Evolutionary conservation across 2,329 filamentous ascomycete genomes (phyloP).

Genomic region (Geosmithia flava): DNA sequence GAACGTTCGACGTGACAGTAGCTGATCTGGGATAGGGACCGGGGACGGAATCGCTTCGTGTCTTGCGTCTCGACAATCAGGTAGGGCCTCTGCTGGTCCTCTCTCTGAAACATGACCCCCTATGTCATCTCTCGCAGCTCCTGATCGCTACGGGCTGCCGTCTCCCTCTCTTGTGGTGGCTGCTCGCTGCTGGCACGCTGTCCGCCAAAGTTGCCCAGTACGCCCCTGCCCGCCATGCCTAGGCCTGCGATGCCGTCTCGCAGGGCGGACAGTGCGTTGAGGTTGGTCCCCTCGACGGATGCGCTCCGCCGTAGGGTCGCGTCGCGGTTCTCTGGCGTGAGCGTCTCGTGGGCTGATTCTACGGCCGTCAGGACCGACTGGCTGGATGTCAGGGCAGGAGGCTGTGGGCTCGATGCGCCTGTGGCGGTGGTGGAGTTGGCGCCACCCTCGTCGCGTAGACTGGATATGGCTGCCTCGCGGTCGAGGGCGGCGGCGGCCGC

Average conservation of each 20-base stretch:
- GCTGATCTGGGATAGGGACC: conserved; percentile 1
- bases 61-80: conserved; percentile 15
- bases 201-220: conserved; percentile 20
- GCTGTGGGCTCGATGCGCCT: conserved; percentile 19
- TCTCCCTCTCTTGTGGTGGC: conserved; percentile 5
- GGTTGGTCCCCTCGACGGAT: conserved; percentile 25
- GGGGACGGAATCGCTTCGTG: conserved; percentile 7
- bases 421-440: conserved; percentile 8
- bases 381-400: conserved; percentile 21
- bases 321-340: conserved; percentile 27
- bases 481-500: conserved; percentile 37
- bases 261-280: conserved; percentile 29
- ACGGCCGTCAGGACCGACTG: conserved; percentile 46
- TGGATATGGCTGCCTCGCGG: conserved; percentile 21
- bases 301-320: conserved; percentile 27
- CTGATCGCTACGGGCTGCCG: conserved; percentile 19
- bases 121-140: conserved; percentile 34
- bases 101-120: conserved; percentile 23
- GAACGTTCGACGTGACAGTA: not conserved
- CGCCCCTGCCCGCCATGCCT: conserved; percentile 30
- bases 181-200: conserved; percentile 7
- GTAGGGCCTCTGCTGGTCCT: conserved; percentile 13
- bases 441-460: conserved; percentile 12
- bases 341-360: conserved; percentile 42
- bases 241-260: conserved; percentile 35